These are phyloP conservation scores for Podospora pseudopauciseta DNA, from an alignment of 495 filamentous ascomycete genomes.

Conservation along the genomic window DNA sequence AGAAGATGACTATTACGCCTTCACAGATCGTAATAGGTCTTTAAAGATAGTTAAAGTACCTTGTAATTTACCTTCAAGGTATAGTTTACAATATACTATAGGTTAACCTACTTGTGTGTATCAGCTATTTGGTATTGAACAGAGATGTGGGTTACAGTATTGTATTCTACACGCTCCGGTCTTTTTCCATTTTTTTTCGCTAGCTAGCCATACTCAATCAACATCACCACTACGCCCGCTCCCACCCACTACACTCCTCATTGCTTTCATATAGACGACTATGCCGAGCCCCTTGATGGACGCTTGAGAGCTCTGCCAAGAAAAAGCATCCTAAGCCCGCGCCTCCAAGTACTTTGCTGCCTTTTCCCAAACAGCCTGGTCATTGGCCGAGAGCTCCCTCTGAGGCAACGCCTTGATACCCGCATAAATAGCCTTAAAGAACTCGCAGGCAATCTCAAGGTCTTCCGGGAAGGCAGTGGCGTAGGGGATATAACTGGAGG, in stretches of 20 bases:
- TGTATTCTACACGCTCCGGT: neutral
- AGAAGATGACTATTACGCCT: too few relatives aligned
- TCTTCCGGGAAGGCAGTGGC: conserved; percentile 72
- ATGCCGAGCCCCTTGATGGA: neutral
- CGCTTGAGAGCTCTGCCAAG: neutral
- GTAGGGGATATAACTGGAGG: conserved; percentile 67
- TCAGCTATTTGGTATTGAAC: neutral
- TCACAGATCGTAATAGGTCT: too few relatives aligned
- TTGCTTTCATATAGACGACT: neutral
- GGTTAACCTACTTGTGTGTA: too few relatives aligned
- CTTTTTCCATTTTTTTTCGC: neutral
- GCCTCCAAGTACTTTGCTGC: conserved; percentile 59
- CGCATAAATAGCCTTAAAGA: conserved; percentile 76
- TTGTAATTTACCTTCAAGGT: too few relatives aligned
- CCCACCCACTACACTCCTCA: neutral
- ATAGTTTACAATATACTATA: too few relatives aligned
- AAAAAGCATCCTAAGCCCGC: conserved; percentile 4
- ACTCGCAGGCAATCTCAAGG: conserved; percentile 70
- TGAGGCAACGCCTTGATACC: conserved; percentile 60
- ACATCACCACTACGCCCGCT: neutral
- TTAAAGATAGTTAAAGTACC: too few relatives aligned
- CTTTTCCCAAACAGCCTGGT: conserved; percentile 60
- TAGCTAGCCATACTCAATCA: neutral
- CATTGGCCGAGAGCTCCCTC: conserved; percentile 55
- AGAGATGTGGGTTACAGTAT: neutral